Evolutionary conservation across 306 rosid genomes (phyloP), one percentile per base, ranked within the genome.

Genomic region (Erythrophleum fordii): DNA sequence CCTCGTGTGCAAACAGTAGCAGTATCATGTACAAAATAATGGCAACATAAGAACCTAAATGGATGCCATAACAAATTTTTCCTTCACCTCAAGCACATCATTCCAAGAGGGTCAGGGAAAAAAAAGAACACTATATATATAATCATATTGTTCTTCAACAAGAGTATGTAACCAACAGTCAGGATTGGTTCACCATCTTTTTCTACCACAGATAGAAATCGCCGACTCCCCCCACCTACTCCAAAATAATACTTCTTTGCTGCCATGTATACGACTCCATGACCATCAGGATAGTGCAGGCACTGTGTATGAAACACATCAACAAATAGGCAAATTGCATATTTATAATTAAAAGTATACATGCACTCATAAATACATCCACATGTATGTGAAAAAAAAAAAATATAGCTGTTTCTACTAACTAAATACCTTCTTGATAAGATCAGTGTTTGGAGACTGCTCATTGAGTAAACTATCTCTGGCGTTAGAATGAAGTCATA

Each of bases 171-270:
- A 58, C 52, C 44, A 49, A 17, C 69, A 35, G 26, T 80, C 73
- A 48, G 69, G 46, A 78, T 25, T 64, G 74, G 35, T 92, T 89
- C 82, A 92, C 97, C 97, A 64, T 92, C 97, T 83, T 91, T 91
- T 79, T 91, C 98, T 45, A 91, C 89, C 77, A 89, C 72, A 5
- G 94, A 90, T 31, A 92, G 84, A 79, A 94, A 94, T 46, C 83
- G 86, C 3, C 94, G 93, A 48, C 83, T 81, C 75, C 97, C 98
- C 44, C 98, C 97, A 8, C 98, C 98, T 7, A 94, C 98, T 70
- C 98, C 97, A 84, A 94, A 94, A 87, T 92, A 94, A 87, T 94
- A 86, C 84, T 92, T 94, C 88, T 94, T 94, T 46, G 91, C 97
- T 1, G 98, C 94, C 92, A 94, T 71, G 85, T 94, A 94, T 37